Evolutionary conservation across 2,329 filamentous ascomycete species (phyloP).

Genomic region (Chalara sp.): DNA sequence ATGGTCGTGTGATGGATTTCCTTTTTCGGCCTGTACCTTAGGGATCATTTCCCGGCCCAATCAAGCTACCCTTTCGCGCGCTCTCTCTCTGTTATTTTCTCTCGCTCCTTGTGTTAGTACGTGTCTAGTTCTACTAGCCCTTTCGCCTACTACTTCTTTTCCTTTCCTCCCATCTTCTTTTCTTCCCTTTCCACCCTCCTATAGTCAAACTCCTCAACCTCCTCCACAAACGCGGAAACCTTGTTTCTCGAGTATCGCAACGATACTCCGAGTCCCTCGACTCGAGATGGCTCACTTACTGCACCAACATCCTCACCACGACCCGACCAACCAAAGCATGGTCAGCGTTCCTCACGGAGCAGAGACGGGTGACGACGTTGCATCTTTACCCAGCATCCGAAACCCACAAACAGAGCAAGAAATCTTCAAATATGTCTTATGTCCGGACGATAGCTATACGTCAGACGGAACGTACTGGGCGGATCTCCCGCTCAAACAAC

Average conservation of each 20-base stretch:
- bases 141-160: background rate
- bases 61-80: background rate
- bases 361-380: constrained; percentile 25
- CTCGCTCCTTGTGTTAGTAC: too few species aligned
- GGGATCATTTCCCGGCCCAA: too few species aligned
- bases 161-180: background rate
- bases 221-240: background rate
- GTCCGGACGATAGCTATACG: constrained; percentile 84
- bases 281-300: constrained; percentile 17
- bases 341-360: constrained; percentile 24
- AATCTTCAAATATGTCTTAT: constrained; percentile 72
- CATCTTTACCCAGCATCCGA: constrained; percentile 11
- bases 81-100: background rate
- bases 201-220: background rate
- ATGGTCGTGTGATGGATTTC: too few species aligned
- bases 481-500: constrained; percentile 66
- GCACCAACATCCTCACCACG: constrained; percentile 19
- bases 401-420: constrained; percentile 38
- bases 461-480: constrained; percentile 86
- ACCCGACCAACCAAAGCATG: constrained; percentile 20
- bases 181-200: background rate
- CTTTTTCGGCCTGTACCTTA: too few species aligned
- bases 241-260: too few species aligned
- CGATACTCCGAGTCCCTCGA: background rate
- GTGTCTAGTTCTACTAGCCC: too few species aligned